Evolutionary conservation across 2,329 filamentous ascomycete genomes (phyloP).

Genomic region (Cladosporium sphaerospermum): DNA sequence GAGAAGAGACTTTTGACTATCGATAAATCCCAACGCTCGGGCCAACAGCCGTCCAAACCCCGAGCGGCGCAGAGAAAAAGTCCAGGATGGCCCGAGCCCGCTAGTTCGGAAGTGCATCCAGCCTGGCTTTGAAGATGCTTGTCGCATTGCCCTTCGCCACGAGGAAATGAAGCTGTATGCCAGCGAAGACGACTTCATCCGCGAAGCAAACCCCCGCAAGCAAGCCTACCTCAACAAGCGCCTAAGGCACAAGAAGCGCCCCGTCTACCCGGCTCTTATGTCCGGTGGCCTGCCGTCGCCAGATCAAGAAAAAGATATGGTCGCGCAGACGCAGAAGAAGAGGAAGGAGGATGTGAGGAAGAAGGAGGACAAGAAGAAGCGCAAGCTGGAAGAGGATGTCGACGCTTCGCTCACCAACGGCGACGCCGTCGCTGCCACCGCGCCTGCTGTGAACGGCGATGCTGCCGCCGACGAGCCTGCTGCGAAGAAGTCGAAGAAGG

Average conservation of each 20-base stretch:
- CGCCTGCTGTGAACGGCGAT: slow-evolving; percentile 9
- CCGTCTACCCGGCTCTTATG: slow-evolving; percentile 27
- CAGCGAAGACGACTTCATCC: slow-evolving; percentile 11
- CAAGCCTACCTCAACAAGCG: slow-evolving; percentile 11
- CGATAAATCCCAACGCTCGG: no score
- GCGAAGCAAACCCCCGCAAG: slow-evolving; percentile 2
- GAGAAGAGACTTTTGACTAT: no score
- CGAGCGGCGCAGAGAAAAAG: slow-evolving; percentile 2
- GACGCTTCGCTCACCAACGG: not conserved
- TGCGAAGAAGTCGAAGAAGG: slow-evolving; percentile 22
- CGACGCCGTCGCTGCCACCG: not conserved
- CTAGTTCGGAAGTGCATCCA: not conserved
- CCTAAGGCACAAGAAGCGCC: slow-evolving; percentile 7
- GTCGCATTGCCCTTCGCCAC: slow-evolving; percentile 6
- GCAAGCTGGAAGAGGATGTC: slow-evolving; percentile 13
- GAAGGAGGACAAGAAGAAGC: slow-evolving; percentile 15
- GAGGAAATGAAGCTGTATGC: slow-evolving; percentile 12
- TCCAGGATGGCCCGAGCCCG: not conserved
- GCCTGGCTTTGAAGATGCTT: slow-evolving; percentile 3
- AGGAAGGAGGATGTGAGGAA: slow-evolving; percentile 9
- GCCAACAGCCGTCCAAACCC: not conserved
- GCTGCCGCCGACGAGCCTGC: slow-evolving; percentile 5
- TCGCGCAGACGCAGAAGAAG: slow-evolving; percentile 19
- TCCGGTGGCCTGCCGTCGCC: slow-evolving; percentile 28
- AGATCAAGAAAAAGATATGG: slow-evolving; percentile 19